Conservation (phyloP, 2,329 filamentous ascomycete species). For the Penicillium frequentans region DNA sequence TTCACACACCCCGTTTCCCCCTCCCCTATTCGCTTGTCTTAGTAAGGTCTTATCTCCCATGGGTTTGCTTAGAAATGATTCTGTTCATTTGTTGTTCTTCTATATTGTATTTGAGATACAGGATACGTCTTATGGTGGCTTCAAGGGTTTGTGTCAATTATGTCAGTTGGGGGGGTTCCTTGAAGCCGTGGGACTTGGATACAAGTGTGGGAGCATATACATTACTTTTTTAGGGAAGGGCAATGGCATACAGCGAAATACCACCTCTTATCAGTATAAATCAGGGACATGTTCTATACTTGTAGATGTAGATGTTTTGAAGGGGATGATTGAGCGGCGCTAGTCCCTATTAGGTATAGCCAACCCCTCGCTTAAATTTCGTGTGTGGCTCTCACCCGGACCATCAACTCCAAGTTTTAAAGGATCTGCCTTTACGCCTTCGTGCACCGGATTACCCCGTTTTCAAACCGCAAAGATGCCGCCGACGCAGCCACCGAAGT, state of each 20-base stretch:
- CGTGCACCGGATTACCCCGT: constrained; percentile 21
- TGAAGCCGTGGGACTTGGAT: background rate
- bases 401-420: constrained; percentile 26
- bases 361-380: constrained; percentile 48
- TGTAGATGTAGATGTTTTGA: background rate
- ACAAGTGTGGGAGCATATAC: background rate
- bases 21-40: constrained; percentile 7
- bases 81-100: background rate
- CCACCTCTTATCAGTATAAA: background rate
- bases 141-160: background rate
- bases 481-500: constrained; percentile 37
- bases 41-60: background rate
- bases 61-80: constrained; percentile 1
- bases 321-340: constrained; percentile 1
- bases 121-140: background rate
- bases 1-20: constrained; percentile 9
- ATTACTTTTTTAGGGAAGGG: background rate
- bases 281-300: background rate
- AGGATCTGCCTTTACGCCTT: constrained; percentile 21
- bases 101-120: background rate
- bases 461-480: constrained; percentile 57
- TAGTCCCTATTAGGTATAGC: constrained; percentile 36
- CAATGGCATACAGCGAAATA: background rate
- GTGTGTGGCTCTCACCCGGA: constrained; percentile 37
- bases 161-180: background rate